These are phyloP conservation scores for Aureobasidium lini DNA, from an alignment of 2,329 filamentous ascomycete species.

Conservation along the genomic window DNA sequence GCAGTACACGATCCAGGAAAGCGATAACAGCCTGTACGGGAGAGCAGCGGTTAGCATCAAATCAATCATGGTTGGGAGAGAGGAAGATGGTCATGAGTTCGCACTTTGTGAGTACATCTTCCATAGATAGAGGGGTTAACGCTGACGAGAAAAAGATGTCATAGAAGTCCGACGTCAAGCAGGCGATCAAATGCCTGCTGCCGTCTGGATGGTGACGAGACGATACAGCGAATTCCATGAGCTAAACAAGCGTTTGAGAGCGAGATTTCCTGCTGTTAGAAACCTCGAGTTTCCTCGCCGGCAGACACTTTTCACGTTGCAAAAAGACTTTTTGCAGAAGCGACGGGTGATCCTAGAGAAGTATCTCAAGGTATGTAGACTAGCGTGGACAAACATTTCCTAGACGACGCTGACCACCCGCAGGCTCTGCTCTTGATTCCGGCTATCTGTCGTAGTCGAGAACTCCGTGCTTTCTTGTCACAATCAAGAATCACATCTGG, in stretches of 20 bases:
- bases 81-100: constrained; percentile 88
- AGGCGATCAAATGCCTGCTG: constrained; percentile 93
- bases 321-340: constrained; percentile 92
- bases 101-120: constrained; percentile 59
- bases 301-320: constrained; percentile 90
- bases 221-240: constrained; percentile 97
- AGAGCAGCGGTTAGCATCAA: constrained; percentile 85
- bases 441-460: constrained; percentile 87
- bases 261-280: constrained; percentile 78
- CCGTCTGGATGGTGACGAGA: constrained; percentile 84
- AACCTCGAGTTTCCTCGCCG: constrained; percentile 86
- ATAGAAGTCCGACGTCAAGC: constrained; percentile 86
- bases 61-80: constrained; percentile 82
- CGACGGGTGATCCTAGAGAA: constrained; percentile 74
- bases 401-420: not conserved
- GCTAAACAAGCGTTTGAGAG: constrained; percentile 79
- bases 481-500: constrained; percentile 68
- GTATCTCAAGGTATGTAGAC: constrained; percentile 52
- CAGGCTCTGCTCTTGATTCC: constrained; percentile 65
- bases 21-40: constrained; percentile 92
- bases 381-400: not conserved
- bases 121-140: not conserved
- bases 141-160: constrained; percentile 48
- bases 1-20: constrained; percentile 96
- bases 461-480: constrained; percentile 85